These are phyloP conservation scores for Neolecta irregularis DNA, from an alignment of 1,139 yeast species.

Conservation along the genomic window DNA sequence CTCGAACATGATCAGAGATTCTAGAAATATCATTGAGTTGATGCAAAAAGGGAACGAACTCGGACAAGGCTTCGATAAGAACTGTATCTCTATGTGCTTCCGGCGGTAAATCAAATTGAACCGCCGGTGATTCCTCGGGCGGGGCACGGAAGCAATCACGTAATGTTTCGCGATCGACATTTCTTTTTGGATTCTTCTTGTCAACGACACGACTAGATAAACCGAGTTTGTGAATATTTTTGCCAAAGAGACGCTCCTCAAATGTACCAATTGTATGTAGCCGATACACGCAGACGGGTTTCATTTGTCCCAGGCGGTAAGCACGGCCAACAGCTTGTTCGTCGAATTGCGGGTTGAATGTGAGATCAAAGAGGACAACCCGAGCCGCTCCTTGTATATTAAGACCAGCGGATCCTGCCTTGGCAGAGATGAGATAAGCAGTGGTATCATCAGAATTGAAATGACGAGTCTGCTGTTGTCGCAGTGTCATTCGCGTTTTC, in stretches of 20 bases:
- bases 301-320: conserved; percentile 70
- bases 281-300: conserved; percentile 7
- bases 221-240: conserved; percentile 3
- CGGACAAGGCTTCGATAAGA: too few relatives aligned
- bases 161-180: too few relatives aligned
- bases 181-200: too few relatives aligned
- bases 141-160: not conserved
- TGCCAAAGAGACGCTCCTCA: conserved; percentile 3
- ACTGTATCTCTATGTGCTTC: too few relatives aligned
- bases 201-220: conserved; percentile 6
- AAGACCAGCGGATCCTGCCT: conserved; percentile 93
- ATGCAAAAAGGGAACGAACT: too few relatives aligned
- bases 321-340: conserved; percentile 87
- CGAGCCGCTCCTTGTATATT: conserved; percentile 70
- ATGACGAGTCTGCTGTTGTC: not conserved
- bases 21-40: too few relatives aligned
- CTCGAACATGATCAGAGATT: too few relatives aligned
- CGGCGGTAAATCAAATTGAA: too few relatives aligned
- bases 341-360: conserved; percentile 92
- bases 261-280: conserved; percentile 3
- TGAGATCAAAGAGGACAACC: conserved; percentile 87
- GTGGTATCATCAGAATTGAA: conserved; percentile 3
- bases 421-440: conserved; percentile 54
- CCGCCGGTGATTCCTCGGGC: too few relatives aligned
- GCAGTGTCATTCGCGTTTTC: not conserved